Evolutionary conservation across 352 stramenopile species (phyloP), one percentile per base, ranked within the genome.

Genomic region (Pythium monospermum): DNA sequence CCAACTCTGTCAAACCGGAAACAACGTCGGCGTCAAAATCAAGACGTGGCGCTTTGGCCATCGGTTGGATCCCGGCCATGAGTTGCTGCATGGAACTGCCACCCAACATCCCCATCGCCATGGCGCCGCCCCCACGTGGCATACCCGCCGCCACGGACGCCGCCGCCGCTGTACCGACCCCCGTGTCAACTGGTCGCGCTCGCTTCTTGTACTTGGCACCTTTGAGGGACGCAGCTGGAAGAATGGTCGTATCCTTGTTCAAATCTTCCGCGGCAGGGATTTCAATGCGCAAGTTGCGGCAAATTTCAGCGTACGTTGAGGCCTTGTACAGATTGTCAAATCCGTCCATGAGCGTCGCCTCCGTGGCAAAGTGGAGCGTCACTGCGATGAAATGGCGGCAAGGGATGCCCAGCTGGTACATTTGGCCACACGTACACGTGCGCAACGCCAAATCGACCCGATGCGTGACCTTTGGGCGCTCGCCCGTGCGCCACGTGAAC

Each of bases 311-410:
- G 54, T 85, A 88, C 45, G 66, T 62, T 0, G 61, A 56, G 3
- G 76, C 56, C 57, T 86, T 92, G 66, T 92, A 92, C 52, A 92
- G 83, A 13, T 64, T 19, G 37, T 89, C 74, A 35, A 88, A 86
- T 18, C 69, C 69, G 22, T 83, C 64, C 48, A 87, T 65, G 26
- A 90, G 61, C 39, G 64, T 63, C 13, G 60, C 61, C 22, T 88
- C 73, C 31, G 74, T 75, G 5, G 60, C 73, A 33, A 88, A 88
- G 36, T 87, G 61, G 37, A 81, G 61, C 18, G 68, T 73, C 7
- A 78, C 71, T 3, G 81, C 78, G 45, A 92, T 81, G 31, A 87
- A 81, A 50, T 92, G 81, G 19, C 78, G 77, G 18, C 81, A 92
- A n/a, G 78, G 81, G 42, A 89, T 71, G 2, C 77, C 78, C 31